Evolutionary conservation across 2,329 filamentous ascomycete genomes (phyloP), one percentile per base, ranked within the genome.

Genomic region (Zalaria sp.): DNA sequence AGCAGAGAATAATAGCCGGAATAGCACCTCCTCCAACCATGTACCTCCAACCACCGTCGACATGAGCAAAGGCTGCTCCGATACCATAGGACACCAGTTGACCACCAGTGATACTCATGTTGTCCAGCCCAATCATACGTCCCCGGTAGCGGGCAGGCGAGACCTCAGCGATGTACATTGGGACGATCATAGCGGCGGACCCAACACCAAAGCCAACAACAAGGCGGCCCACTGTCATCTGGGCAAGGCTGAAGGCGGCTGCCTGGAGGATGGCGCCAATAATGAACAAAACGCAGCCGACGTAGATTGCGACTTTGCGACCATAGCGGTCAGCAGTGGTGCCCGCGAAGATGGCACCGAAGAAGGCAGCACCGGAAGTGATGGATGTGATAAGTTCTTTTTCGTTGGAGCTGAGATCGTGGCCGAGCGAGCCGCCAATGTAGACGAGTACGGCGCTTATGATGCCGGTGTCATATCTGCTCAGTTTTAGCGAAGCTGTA

Each of bases 311-410:
- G 35, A 51, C 53, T 49, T 65, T 65, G 35, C 63, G 58, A 18
- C 64, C 62, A 35, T 56, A 61, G 44, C 55, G 47, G 44, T 67
- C 63, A 4, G 62, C 62, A 0, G 40, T 45, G 4, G 53, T 39
- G 32, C 52, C 52, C 5, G 52, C 51, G 28, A 46, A 43, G 27
- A 65, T 56, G 4, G 64, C 62, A 5, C 65, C 66, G 8, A 69
- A 49, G 37, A 71, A 62, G 2, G 67, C 66, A 32, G 64, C 69
- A 28, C 64, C 69, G 5, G 65, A 69, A 18, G 64, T 69, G 11
- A 73, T 60, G 0, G 69, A 71, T 1, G 70, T 73, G 31, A 73
- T 63, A 27, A 73, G 56, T 47, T 73, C 68, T 46, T 69, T 64
- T 45, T 73, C 67, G 3, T 57, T 60, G 4, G 63, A 59, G 26